These are phyloP conservation scores for Geum urbanum DNA, from an alignment of 306 rosid genomes.

Conservation along the genomic window DNA sequence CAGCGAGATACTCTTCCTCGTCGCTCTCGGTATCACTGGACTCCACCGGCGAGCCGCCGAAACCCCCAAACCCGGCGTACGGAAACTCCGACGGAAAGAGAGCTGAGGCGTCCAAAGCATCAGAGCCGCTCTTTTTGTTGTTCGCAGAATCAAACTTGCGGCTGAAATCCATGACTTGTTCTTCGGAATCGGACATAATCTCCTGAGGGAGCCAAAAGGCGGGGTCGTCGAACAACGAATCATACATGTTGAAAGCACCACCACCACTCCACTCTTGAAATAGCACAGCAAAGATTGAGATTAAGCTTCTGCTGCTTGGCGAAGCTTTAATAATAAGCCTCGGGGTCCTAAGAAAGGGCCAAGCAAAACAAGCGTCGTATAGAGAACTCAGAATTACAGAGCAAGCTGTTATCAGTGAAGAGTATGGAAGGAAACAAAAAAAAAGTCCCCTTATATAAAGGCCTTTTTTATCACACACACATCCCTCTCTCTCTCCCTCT, in stretches of 20 bases:
- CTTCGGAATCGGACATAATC: conserved; percentile 61
- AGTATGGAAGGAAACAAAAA: neutral
- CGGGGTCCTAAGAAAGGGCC: neutral
- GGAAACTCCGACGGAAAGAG: conserved; percentile 38
- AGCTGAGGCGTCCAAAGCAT: neutral
- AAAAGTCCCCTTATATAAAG: neutral
- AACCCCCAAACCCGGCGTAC: conserved; percentile 26
- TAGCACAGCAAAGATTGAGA: neutral
- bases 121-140: neutral
- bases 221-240: conserved; percentile 38
- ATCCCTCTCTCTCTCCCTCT: neutral
- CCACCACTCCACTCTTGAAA: neutral
- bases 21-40: conserved; percentile 81
- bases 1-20: conserved; percentile 63
- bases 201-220: conserved; percentile 76
- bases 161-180: conserved; percentile 1
- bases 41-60: conserved; percentile 53
- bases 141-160: no score
- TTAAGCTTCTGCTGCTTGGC: conserved; percentile 8
- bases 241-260: no score
- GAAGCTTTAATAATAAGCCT: conserved; percentile 18
- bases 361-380: neutral
- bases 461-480: neutral
- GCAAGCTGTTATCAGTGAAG: neutral
- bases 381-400: neutral